phyloP scores from a whole-genome alignment of 164 flowering plant species.

The Liriodendron chinense region DNA sequence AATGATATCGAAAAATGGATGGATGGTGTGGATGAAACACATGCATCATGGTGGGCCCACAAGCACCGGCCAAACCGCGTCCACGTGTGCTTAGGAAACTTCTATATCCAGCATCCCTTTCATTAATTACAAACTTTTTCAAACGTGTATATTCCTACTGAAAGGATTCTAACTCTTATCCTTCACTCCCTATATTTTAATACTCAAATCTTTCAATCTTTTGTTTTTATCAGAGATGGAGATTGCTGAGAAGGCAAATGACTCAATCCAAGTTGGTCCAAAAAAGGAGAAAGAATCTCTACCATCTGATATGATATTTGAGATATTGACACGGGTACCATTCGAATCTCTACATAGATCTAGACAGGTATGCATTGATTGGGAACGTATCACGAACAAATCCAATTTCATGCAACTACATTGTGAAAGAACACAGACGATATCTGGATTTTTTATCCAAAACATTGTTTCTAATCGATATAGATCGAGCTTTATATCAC shows the following conservation, averaged over 20 bases:
- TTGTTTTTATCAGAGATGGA: not conserved
- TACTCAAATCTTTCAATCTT: no score
- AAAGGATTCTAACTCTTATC: no score
- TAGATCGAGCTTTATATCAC: not conserved
- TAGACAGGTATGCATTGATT: not conserved
- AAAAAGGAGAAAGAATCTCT: not conserved
- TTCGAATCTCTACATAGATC: not conserved
- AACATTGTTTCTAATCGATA: not conserved
- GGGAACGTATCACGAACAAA: not conserved
- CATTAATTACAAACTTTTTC: no score
- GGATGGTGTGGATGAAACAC: no score
- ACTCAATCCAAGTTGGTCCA: not conserved
- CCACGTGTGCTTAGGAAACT: no score
- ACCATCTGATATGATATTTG: not conserved
- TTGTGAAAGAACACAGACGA: not conserved
- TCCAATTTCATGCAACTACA: not conserved
- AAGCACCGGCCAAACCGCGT: no score
- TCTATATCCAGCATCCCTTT: no score
- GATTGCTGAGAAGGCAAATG: not conserved
- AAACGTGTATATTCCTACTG: no score
- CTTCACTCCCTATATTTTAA: no score
- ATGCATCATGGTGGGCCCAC: no score
- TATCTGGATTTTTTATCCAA: conserved; percentile 2
- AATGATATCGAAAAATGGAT: no score
- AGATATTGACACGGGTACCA: not conserved